phyloP scores from a whole-genome alignment of 352 stramenopile species.

The Pythium chondricola region DNA sequence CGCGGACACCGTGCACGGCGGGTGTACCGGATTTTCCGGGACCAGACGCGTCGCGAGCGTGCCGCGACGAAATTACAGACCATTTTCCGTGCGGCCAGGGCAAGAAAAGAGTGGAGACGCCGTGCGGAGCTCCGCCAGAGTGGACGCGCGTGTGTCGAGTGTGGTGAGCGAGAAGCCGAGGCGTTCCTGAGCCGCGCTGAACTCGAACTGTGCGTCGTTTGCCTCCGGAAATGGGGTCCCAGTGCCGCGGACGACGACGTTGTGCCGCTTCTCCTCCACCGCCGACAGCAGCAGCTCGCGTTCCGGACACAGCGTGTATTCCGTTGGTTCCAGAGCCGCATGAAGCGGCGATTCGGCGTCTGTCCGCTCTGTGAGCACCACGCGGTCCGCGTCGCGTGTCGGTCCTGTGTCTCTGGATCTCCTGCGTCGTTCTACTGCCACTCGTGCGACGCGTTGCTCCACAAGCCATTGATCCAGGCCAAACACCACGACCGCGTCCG shows the following conservation, averaged over 20 bases:
- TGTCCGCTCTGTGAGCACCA: slow-evolving; percentile 38
- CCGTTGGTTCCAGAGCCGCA: slow-evolving; percentile 24
- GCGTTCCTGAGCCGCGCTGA: slow-evolving; percentile 27
- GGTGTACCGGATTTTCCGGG: slow-evolving; percentile 24
- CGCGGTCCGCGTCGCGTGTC: slow-evolving; percentile 35
- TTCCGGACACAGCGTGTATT: slow-evolving; percentile 32
- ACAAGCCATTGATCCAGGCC: slow-evolving; percentile 7
- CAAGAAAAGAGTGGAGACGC: slow-evolving; percentile 24
- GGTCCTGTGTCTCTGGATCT: too few species aligned
- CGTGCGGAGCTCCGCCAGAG: slow-evolving; percentile 26
- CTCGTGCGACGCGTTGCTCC: slow-evolving; percentile 35
- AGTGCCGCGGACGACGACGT: neutral
- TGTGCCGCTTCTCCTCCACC: slow-evolving; percentile 28
- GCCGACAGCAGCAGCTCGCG: slow-evolving; percentile 19
- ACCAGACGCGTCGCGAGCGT: slow-evolving; percentile 19
- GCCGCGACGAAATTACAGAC: slow-evolving; percentile 44
- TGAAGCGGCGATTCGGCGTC: slow-evolving; percentile 17
- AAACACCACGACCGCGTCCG: slow-evolving; percentile 13
- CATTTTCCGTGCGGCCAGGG: slow-evolving; percentile 23
- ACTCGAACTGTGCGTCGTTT: slow-evolving; percentile 29
- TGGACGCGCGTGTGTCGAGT: slow-evolving; percentile 35
- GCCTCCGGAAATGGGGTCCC: slow-evolving; percentile 13
- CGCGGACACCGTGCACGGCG: slow-evolving; percentile 13
- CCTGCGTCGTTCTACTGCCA: slow-evolving; percentile 31
- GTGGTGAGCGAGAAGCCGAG: slow-evolving; percentile 24